Base-by-base conservation (phyloP, 2,329 filamentous ascomycete genomes). In the Phyllosticta ampelicida region DNA sequence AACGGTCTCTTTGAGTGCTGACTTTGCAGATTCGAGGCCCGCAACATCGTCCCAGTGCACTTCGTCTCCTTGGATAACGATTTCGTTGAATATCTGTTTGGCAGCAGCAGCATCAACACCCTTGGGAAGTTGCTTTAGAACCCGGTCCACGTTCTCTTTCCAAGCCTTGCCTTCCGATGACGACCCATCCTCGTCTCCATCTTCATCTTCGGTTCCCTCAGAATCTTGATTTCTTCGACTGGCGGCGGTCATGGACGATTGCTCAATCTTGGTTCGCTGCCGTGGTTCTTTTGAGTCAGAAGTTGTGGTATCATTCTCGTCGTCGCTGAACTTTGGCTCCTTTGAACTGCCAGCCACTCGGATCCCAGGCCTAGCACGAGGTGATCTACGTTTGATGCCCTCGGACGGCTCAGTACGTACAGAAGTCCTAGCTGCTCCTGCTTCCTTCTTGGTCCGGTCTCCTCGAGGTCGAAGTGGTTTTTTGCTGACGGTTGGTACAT, bases 11-110 rank as follows among this genome's bases (percentile, higher is more conserved):
- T 95, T 92, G 54, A 99, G 75, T 0, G 94, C 91, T 58, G 85
- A 89, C 69, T 99, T 99, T 30, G 94, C 94, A 56, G 87, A 81
- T 54, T 96, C 89, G 3, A 99, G 76, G 0, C 94, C 94, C 0
- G 94, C 91, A 59, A 99, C 87, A 68, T 99, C 94, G 53, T 84
- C 82, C 94, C 94, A 99, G 65, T 88, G 89, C 1, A 99, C 94
- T 68, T 95, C 88, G 65, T 99, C 94, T 6, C 94, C 94, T 62
- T 92, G 84, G 13, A 97, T 86, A 2, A 99, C 87, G 60, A 99
- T 95, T 64, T 99, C 94, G 66, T 96, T 96, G 60, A 97, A 78
- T 28, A 99, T 96, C 62, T 96, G 90, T 66, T 89, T 88, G 0
- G 92, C 94, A 3, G 91, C 88, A 23, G 80, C 77, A 63, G 86